These are phyloP conservation scores for Triangularia verruculosa DNA, from an alignment of 2,329 filamentous ascomycete genomes.

Conservation along the genomic window DNA sequence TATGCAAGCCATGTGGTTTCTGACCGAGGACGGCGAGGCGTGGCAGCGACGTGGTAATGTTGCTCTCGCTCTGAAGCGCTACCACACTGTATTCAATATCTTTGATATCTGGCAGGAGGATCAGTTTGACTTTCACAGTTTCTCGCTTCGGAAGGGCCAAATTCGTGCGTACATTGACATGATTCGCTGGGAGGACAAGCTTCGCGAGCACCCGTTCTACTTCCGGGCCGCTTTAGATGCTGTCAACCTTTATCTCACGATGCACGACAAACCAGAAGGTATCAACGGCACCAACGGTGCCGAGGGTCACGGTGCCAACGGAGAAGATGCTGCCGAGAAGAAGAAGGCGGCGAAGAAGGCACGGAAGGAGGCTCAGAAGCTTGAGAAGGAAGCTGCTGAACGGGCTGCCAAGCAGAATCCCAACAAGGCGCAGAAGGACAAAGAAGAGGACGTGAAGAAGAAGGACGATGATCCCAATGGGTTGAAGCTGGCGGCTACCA, in stretches of 20 bases:
- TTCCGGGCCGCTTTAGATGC: conserved; percentile 78
- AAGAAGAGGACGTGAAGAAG: conserved; percentile 67
- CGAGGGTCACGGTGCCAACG: conserved; percentile 57
- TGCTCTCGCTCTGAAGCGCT: conserved; percentile 86
- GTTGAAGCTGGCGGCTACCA: conserved; percentile 72
- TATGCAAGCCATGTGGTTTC: conserved; percentile 98
- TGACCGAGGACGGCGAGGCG: conserved; percentile 92
- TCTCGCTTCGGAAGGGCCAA: conserved; percentile 94
- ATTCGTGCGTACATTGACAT: conserved; percentile 94
- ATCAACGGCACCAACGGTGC: conserved; percentile 61
- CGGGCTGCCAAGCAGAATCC: conserved; percentile 78
- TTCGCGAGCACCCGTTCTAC: conserved; percentile 92
- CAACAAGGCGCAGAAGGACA: conserved; percentile 67
- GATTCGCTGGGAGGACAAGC: conserved; percentile 89
- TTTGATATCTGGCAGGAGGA: conserved; percentile 98
- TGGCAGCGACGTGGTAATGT: conserved; percentile 78
- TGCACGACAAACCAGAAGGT: conserved; percentile 71
- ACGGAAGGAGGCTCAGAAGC: conserved; percentile 62
- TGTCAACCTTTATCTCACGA: conserved; percentile 72
- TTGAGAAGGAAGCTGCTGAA: conserved; percentile 76
- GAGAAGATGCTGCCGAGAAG: conserved; percentile 63
- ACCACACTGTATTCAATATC: conserved; percentile 83
- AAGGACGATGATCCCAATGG: conserved; percentile 88
- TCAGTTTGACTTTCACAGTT: conserved; percentile 98
- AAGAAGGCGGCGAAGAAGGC: conserved; percentile 92